Base-by-base conservation (phyloP, 352 stramenopile genomes). In the Phytophthora colocasiae region DNA sequence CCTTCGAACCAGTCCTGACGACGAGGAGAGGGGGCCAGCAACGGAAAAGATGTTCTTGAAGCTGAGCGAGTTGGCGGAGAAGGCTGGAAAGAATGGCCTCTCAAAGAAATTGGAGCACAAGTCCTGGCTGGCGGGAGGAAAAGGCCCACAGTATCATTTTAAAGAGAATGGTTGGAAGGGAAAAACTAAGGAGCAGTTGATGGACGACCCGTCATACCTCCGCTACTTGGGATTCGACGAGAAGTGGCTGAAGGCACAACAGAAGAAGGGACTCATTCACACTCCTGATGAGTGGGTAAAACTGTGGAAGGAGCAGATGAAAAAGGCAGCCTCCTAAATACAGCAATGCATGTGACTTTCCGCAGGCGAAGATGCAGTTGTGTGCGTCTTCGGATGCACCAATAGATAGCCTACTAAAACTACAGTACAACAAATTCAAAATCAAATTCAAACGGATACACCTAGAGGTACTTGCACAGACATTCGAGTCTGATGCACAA, bases 191-290 rank as follows among this genome's bases (percentile, higher is more conserved):
- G 31, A 12, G 12, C 19, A 66, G 24, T 19, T 60, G 15, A 48
- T 34, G 11, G 12, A 26, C 2, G 38, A 66, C 15, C 31, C 39
- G 11, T 34, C n/a, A 5, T 60, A 43, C 29, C 9, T 53, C 4
- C 48, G 27, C 40, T 66, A 66, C 26, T 1, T 32, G 15, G 58
- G 48, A 6, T 66, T 66, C 22, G 58, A 52, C 31, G 58, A 66
- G 12, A 4, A 60, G 14, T 66, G 58, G 58, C 1, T 19, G 1
- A 40, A 39, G 15, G 58, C 48, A 22, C 58, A 54, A 54, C 17
- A 66, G 19, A 60, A 66, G 40, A 60, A 47, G 12, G 22, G 15
- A 22, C 41, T 27, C 4, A 26, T 64, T 8, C 12, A 32, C 11
- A 50, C 32, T 3, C 3, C 10, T 29, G 55, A 48, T 1, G 26